phyloP scores from a whole-genome alignment of 1,284 basidiomycete species.

The Exobasidium cylindrosporum region DNA sequence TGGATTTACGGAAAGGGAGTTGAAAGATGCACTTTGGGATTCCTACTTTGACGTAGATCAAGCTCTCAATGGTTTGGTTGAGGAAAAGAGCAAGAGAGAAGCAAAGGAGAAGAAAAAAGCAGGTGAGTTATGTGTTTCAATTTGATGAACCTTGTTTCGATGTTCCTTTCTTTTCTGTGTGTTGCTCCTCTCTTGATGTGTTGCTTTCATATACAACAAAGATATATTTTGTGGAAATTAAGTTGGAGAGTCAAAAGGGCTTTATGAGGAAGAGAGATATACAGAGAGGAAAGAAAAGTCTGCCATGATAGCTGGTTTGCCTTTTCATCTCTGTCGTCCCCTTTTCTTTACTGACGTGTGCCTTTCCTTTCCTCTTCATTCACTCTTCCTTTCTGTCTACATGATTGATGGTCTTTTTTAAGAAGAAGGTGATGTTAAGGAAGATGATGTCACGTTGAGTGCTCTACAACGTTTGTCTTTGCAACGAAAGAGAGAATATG shows the following conservation, averaged over 20 bases:
- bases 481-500: constrained; percentile 22
- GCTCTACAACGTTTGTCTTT: constrained; percentile 62
- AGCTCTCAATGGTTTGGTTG: constrained; percentile 67
- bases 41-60: constrained; percentile 80
- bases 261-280: not conserved
- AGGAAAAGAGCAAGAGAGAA: constrained; percentile 40
- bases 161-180: no score
- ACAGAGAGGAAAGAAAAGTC: not conserved
- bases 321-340: not conserved
- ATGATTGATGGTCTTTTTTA: not conserved
- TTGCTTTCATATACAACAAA: no score
- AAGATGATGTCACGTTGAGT: constrained; percentile 55
- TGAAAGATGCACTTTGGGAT: constrained; percentile 83
- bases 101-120: constrained; percentile 35
- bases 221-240: no score
- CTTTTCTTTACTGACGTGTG: not conserved
- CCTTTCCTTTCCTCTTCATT: constrained; percentile 4
- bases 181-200: no score
- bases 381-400: not conserved
- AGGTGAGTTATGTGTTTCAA: constrained; percentile 27
- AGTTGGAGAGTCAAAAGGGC: not conserved
- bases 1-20: constrained; percentile 55
- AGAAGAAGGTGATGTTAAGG: constrained; percentile 23
- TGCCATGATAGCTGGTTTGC: constrained; percentile 23
- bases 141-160: not conserved